Base-by-base conservation (phyloP, 2,329 filamentous ascomycete species). In the Pseudocercospora macadamiae region DNA sequence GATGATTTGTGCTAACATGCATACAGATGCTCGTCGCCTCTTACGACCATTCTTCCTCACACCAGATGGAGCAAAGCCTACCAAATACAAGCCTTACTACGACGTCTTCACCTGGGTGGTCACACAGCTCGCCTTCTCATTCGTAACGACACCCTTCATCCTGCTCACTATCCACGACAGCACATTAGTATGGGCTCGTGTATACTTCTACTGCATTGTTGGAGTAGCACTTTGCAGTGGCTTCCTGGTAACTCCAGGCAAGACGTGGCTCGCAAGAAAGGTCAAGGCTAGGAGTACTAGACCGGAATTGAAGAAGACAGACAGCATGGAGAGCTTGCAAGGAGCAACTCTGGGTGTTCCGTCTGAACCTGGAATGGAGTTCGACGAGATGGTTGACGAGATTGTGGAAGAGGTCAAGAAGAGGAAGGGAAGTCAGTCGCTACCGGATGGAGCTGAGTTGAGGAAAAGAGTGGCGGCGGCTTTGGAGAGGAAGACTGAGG, bases 1-100 rank as follows among this genome's bases (percentile, higher is more conserved):
- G 6, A 7, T 32, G 28, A n/a, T 8, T n/a, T 32, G 26, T 55
- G 32, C 39, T 61, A 44, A 66, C 49, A 10, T 28, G 3, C 16
- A 0, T 52, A 2, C 61, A 97, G 93, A 97, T 72, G 91, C 89
- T 75, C 92, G 95, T 54, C 91, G 95, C 54, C 84, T 93, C 70
- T 77, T 97, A 59, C 91, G 95, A 1, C 95, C 95, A 19, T 93
- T 99, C 78, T 97, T 99, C 81, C 79, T 97, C 48, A 87, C 92
- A 54, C 84, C 91, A 1, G 84, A 89, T 63, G 90, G 89, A 32
- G 86, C 82, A 62, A 82, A 82, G 54, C 86, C 89, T 1, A 86
- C 86, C 0, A 79, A 86, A 0, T 81, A 81, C 69, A 99, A 99
- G 76, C 85, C 82, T 61, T 93, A 91, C 77, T 99, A 99, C 77